Conservation (phyloP, 2,329 filamentous ascomycete species). For the Penicillium corylophilum region DNA sequence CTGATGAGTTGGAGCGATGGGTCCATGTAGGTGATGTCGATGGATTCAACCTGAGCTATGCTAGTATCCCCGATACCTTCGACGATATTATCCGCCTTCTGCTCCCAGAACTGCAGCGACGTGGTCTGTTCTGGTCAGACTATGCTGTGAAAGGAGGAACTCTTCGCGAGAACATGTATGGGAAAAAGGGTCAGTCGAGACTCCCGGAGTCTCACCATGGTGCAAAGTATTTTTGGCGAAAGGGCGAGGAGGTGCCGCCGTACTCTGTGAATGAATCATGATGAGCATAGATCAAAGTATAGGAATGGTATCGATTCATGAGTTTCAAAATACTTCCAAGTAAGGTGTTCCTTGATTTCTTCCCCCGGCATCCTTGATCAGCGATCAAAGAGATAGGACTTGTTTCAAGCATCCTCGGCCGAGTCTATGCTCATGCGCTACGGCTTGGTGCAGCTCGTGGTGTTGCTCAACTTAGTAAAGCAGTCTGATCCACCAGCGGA, state of each 20-base stretch:
- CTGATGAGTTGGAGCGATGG: conserved; percentile 40
- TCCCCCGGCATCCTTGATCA: too few species aligned
- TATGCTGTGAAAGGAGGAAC: conserved; percentile 39
- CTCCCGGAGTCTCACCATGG: conserved; percentile 38
- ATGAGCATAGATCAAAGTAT: neutral
- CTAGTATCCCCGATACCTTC: conserved; percentile 36
- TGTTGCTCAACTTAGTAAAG: neutral
- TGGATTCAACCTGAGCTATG: conserved; percentile 38
- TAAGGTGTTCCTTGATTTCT: too few species aligned
- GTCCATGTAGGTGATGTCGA: conserved; percentile 36
- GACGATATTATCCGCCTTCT: conserved; percentile 36
- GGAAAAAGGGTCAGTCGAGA: conserved; percentile 28
- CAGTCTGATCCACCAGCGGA: too few species aligned
- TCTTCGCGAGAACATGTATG: conserved; percentile 41
- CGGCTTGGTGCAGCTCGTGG: neutral
- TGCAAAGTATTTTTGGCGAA: conserved; percentile 36
- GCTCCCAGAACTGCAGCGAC: conserved; percentile 32
- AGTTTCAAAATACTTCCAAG: neutral
- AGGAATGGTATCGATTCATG: neutral
- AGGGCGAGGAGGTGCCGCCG: conserved; percentile 32
- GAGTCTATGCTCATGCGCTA: neutral
- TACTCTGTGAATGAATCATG: conserved; percentile 24
- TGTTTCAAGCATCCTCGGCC: neutral
- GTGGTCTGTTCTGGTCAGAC: conserved; percentile 41
- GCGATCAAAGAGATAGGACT: neutral